phyloP scores from a whole-genome alignment of 1,284 basidiomycete species.

The Cutaneotrichosporon sp. region DNA sequence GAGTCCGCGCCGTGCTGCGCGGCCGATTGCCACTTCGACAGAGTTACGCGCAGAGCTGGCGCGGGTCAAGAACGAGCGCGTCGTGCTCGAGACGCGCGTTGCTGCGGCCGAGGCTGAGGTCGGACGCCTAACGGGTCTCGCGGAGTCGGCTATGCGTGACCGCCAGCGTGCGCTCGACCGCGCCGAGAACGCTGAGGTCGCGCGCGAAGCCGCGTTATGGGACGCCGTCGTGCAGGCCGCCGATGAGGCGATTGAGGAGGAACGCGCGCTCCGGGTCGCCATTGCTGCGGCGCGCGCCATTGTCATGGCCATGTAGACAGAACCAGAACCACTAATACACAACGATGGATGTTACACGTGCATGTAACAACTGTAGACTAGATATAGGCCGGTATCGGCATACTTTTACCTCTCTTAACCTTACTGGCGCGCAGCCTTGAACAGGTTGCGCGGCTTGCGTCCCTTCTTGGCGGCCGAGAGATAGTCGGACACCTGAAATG shows the following conservation, averaged over 20 bases:
- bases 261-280: slow-evolving; percentile 12
- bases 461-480: slow-evolving; percentile 50
- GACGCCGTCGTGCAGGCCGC: slow-evolving; percentile 12
- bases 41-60: slow-evolving; percentile 13
- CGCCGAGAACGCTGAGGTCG: slow-evolving; percentile 8
- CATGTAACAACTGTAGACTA: slow-evolving; percentile 8
- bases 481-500: slow-evolving; percentile 55
- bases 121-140: slow-evolving; percentile 10
- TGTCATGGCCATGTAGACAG: slow-evolving; percentile 9
- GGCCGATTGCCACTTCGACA: background rate
- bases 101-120: slow-evolving; percentile 14
- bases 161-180: slow-evolving; percentile 13
- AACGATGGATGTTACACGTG: background rate
- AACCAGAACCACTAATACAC: no score
- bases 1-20: background rate
- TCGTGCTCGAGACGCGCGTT: slow-evolving; percentile 16
- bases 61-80: slow-evolving; percentile 13
- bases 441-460: slow-evolving; percentile 43
- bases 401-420: background rate
- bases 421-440: slow-evolving; percentile 9
- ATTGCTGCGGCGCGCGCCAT: slow-evolving; percentile 7
- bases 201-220: slow-evolving; percentile 19
- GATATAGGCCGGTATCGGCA: background rate
- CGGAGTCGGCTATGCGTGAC: slow-evolving; percentile 14
- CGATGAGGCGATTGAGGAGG: slow-evolving; percentile 24